These are phyloP conservation scores for Phytophthora lateralis DNA, from an alignment of 352 stramenopile genomes.

Conservation along the genomic window DNA sequence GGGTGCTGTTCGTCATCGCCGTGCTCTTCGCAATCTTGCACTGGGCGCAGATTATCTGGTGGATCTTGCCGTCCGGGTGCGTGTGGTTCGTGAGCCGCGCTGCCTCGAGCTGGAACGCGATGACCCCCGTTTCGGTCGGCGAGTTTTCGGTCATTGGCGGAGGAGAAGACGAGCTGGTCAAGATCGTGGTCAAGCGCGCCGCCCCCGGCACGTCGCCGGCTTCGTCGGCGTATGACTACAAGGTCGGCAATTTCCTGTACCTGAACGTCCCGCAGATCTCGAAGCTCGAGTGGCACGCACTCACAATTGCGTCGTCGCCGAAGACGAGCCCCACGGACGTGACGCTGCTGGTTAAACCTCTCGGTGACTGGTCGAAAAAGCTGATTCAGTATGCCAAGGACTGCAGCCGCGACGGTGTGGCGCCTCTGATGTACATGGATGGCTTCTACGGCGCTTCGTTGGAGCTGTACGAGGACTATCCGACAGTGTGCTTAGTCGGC, in stretches of 20 bases:
- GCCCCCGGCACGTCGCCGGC: slow-evolving; percentile 38
- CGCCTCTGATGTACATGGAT: slow-evolving; percentile 58
- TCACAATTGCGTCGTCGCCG: slow-evolving; percentile 61
- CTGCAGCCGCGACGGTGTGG: slow-evolving; percentile 32
- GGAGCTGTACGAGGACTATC: slow-evolving; percentile 54
- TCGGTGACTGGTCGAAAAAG: slow-evolving; percentile 54
- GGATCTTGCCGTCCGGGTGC: slow-evolving; percentile 53
- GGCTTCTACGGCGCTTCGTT: slow-evolving; percentile 57
- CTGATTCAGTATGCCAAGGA: slow-evolving; percentile 49
- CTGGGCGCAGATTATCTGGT: slow-evolving; percentile 65
- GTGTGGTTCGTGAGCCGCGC: slow-evolving; percentile 63
- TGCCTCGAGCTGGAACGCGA: slow-evolving; percentile 48
- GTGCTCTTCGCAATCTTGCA: slow-evolving; percentile 64
- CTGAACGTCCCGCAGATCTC: slow-evolving; percentile 58
- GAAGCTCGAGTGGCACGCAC: slow-evolving; percentile 61
- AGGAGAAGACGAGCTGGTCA: slow-evolving; percentile 44
- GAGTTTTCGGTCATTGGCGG: slow-evolving; percentile 40
- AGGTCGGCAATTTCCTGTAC: slow-evolving; percentile 62
- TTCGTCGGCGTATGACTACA: slow-evolving; percentile 46
- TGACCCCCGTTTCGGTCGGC: slow-evolving; percentile 45
- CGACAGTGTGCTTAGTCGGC: slow-evolving; percentile 48
- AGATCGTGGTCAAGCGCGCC: slow-evolving; percentile 50
- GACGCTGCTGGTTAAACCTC: slow-evolving; percentile 54
- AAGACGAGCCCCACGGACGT: slow-evolving; percentile 43
- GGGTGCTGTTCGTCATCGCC: slow-evolving; percentile 57